Percentiles rank a stretch among this genome's conserved stretches.
Conservation (phyloP, 495 filamentous ascomycete species). For the Neurospora sp. region DNA sequence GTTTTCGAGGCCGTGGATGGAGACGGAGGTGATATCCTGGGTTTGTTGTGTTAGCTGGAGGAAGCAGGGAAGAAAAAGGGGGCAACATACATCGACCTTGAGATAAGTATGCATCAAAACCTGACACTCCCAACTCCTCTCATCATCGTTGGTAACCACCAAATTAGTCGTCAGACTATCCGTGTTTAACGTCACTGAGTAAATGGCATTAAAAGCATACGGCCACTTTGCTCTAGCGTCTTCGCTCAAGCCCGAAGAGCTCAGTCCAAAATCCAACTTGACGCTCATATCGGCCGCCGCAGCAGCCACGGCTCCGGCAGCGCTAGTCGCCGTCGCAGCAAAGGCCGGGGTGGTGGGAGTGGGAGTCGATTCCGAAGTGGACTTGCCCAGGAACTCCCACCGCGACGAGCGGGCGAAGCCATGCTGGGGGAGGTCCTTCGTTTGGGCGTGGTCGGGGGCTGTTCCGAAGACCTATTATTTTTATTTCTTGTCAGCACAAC, state of each 20-base stretch:
- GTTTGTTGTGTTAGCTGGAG: not conserved
- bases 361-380: slow-evolving; percentile 40
- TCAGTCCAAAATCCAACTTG: slow-evolving; percentile 92
- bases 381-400: slow-evolving; percentile 72
- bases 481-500: not conserved
- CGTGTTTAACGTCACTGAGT: slow-evolving; percentile 74
- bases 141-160: slow-evolving; percentile 77
- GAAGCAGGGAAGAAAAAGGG: not conserved
- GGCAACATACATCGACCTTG: slow-evolving; percentile 54
- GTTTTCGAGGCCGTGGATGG: slow-evolving; percentile 61
- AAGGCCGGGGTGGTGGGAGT: not conserved
- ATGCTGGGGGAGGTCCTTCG: slow-evolving; percentile 74
- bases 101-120: slow-evolving; percentile 88
- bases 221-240: slow-evolving; percentile 61
- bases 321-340: not conserved
- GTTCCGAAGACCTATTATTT: slow-evolving; percentile 74
- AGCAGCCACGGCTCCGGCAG: not conserved
- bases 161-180: slow-evolving; percentile 71
- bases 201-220: slow-evolving; percentile 79
- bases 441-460: slow-evolving; percentile 59
- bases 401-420: slow-evolving; percentile 83
- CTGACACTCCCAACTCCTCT: slow-evolving; percentile 79
- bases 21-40: slow-evolving; percentile 64
- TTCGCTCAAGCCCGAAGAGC: slow-evolving; percentile 46
- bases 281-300: slow-evolving; percentile 52